phyloP scores from a whole-genome alignment of 2,329 filamentous ascomycete species.

The Pseudocercospora macadamiae region DNA sequence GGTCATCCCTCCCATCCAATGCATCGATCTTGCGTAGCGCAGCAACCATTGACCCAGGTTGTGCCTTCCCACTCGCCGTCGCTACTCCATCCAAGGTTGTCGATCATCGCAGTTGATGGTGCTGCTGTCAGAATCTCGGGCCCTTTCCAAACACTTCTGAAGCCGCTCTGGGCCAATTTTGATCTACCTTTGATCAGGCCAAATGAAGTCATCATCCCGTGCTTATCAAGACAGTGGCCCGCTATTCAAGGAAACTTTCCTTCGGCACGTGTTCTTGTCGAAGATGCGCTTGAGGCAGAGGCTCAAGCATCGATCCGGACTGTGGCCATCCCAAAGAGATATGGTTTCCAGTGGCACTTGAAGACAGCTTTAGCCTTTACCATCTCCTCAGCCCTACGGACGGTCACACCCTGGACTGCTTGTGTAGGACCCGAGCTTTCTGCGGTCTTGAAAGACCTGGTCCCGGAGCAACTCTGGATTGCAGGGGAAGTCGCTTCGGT shows the following conservation, averaged over 20 bases:
- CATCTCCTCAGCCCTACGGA: background rate
- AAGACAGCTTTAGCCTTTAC: background rate
- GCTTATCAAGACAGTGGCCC: conserved; percentile 10
- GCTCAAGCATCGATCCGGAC: conserved; percentile 15
- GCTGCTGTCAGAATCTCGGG: background rate
- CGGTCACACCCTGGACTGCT: background rate
- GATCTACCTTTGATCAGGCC: background rate
- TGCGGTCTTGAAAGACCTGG: conserved; percentile 8
- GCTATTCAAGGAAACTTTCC: conserved; percentile 9
- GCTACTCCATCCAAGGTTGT: background rate
- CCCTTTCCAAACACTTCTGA: background rate
- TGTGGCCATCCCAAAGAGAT: conserved; percentile 1
- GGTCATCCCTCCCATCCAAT: conserved; percentile 14
- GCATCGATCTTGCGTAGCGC: background rate
- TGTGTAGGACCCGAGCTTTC: conserved; percentile 12
- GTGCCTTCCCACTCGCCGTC: background rate
- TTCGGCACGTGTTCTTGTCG: background rate
- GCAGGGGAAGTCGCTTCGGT: conserved; percentile 12
- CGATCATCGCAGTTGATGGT: background rate
- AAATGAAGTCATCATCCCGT: conserved; percentile 4
- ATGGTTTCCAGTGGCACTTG: background rate
- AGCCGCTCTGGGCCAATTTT: background rate
- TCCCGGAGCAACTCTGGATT: conserved; percentile 11
- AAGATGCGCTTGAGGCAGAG: conserved; percentile 5
- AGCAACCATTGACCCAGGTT: background rate